Conservation (phyloP, 257 asterid genomes). For the Cordia subcordata region DNA sequence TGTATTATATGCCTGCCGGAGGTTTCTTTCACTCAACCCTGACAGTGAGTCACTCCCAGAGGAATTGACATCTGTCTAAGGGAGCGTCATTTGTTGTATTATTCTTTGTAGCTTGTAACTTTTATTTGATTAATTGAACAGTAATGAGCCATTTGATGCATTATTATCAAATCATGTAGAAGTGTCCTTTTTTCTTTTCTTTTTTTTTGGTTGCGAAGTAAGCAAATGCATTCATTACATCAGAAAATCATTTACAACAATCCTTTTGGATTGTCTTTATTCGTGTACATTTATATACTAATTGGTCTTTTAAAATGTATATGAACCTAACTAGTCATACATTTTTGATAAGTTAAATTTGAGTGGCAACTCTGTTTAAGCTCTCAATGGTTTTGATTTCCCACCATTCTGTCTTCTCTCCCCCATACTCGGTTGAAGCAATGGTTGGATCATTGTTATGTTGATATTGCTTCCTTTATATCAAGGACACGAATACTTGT, state of each 20-base stretch:
- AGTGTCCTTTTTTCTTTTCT: no score
- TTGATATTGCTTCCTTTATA: no score
- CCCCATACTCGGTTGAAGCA: no score
- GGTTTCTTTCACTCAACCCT: constrained; percentile 31
- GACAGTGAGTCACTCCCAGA: constrained; percentile 40
- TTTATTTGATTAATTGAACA: not conserved
- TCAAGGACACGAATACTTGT: no score
- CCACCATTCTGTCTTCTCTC: no score
- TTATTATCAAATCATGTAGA: not conserved
- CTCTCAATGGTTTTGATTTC: not conserved
- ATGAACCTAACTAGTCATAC: no score
- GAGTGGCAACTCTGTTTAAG: not conserved
- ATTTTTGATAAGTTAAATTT: not conserved
- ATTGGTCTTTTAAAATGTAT: not conserved
- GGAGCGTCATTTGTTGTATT: not conserved
- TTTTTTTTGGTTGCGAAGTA: no score
- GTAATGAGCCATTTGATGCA: constrained; percentile 6
- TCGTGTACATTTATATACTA: no score
- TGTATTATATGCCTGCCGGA: constrained; percentile 61
- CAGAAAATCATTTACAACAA: no score
- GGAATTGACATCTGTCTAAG: constrained; percentile 49
- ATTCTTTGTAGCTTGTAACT: not conserved
- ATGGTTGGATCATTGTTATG: no score
- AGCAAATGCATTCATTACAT: no score
- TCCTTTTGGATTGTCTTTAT: no score